These are phyloP conservation scores for Diaporthe vexans DNA, from an alignment of 2,329 filamentous ascomycete species.

Conservation along the genomic window DNA sequence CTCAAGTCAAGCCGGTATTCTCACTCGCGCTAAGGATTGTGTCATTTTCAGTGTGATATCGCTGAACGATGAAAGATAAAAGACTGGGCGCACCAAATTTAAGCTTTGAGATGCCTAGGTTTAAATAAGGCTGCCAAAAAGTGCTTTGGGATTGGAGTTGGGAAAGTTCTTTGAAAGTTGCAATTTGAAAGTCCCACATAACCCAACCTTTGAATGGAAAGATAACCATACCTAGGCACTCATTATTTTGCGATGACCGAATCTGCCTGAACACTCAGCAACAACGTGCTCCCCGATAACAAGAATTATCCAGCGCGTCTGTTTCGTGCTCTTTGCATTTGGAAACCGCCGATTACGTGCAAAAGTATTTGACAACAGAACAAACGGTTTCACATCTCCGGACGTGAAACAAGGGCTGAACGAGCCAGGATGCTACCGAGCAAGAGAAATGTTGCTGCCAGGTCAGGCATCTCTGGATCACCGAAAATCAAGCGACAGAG, in stretches of 20 bases:
- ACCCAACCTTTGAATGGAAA: background rate
- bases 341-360: background rate
- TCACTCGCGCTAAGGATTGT: background rate
- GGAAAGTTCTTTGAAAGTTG: background rate
- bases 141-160: background rate
- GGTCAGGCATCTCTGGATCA: background rate
- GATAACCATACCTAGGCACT: background rate
- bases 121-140: background rate
- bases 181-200: background rate
- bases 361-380: background rate
- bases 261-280: background rate
- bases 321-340: background rate
- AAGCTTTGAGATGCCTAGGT: background rate
- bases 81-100: background rate
- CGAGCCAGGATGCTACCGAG: background rate
- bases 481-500: conserved; percentile 1
- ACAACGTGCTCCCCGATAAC: background rate
- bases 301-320: background rate
- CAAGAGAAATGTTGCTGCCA: background rate
- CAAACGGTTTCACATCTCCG: background rate
- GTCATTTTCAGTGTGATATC: background rate
- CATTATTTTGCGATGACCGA: background rate
- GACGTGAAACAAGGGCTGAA: background rate
- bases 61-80: background rate
- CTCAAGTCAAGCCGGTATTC: background rate